Conservation (phyloP, 352 stramenopile genomes). For the Pythium aquatile region DNA sequence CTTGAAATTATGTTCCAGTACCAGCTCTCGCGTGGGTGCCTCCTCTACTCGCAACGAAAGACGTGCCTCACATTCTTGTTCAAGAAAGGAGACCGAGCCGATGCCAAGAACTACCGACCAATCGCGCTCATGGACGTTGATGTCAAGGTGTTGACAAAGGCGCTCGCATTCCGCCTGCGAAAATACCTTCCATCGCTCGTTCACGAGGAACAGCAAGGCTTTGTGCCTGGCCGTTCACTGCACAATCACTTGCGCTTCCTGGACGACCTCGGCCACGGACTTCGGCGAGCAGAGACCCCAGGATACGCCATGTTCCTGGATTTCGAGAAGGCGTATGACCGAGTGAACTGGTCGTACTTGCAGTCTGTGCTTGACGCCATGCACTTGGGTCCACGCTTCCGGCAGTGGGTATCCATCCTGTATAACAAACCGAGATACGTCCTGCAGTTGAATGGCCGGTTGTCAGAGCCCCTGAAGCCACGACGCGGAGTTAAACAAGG, state of each 20-base stretch:
- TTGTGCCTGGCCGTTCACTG: too few relatives aligned
- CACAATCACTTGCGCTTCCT: constrained; percentile 8
- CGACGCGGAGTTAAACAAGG: constrained; percentile 30
- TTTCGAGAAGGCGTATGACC: constrained; percentile 31
- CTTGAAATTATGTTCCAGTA: too few relatives aligned
- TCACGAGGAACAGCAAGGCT: too few relatives aligned
- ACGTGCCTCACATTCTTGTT: too few relatives aligned
- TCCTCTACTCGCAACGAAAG: too few relatives aligned
- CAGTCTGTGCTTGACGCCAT: constrained; percentile 18
- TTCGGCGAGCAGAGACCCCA: constrained; percentile 5
- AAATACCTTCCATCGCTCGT: too few relatives aligned
- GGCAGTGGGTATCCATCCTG: constrained; percentile 12
- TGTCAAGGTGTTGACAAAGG: too few relatives aligned
- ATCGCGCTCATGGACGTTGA: too few relatives aligned
- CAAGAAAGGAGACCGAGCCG: too few relatives aligned
- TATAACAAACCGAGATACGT: constrained; percentile 15
- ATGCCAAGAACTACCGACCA: too few relatives aligned
- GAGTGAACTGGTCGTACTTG: constrained; percentile 26
- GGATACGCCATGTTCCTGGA: constrained; percentile 26
- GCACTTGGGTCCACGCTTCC: constrained; percentile 19
- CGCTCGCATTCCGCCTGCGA: too few relatives aligned
- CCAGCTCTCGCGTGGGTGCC: too few relatives aligned
- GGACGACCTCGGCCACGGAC: constrained; percentile 21
- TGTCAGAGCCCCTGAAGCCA: constrained; percentile 11
- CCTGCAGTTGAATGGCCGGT: constrained; percentile 20